Evolutionary conservation across 306 rosid species (phyloP), one percentile per base, ranked within the genome.

Genomic region (Fragaria ananassa): DNA sequence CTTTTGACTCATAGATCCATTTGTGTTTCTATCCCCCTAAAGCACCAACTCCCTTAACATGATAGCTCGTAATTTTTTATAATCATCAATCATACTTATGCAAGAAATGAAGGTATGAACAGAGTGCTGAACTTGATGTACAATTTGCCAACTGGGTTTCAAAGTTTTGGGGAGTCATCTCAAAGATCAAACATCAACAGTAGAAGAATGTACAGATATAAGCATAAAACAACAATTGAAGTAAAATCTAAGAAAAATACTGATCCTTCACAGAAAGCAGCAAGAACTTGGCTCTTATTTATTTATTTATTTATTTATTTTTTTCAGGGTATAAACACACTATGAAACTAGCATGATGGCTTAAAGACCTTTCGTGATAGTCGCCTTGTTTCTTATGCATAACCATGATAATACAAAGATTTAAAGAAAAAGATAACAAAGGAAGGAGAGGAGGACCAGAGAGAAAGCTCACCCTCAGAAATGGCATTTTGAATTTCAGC

Each of bases 401-500:
- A 39, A 46, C 17, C 62, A 49, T 18, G 74, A 71, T 51, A 19
- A 6, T 60, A 6, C 19, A 25, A 46, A 4, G 8, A 44, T 17
- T 44, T n/a, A 19, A 42, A 61, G 41, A 51, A 4, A 51, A 19
- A n/a, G 18, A 35, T 7, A 29, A 50, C 25, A 75, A 29, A 67
- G 63, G 41, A 57, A 78, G 29, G 21, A 34, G 53, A 29, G 13
- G 29, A 42, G 56, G 35, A 57, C 37, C 67, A 61, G 50, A 74
- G 77, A 72, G 68, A 54, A 56, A 61, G 35, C 83, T 83, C 63
- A 83, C 96, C 93, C 72, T 87, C 88, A 77, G 91, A 85, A 70
- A 86, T 87, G 72, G 91, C 91, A 70, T 87, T 81, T 83, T 89
- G 92, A 54, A 86, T 89, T 79, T 91, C 92, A 53, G 89, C 91